Conservation (phyloP, 2,329 filamentous ascomycete species). For the Fusarium torulosum region DNA sequence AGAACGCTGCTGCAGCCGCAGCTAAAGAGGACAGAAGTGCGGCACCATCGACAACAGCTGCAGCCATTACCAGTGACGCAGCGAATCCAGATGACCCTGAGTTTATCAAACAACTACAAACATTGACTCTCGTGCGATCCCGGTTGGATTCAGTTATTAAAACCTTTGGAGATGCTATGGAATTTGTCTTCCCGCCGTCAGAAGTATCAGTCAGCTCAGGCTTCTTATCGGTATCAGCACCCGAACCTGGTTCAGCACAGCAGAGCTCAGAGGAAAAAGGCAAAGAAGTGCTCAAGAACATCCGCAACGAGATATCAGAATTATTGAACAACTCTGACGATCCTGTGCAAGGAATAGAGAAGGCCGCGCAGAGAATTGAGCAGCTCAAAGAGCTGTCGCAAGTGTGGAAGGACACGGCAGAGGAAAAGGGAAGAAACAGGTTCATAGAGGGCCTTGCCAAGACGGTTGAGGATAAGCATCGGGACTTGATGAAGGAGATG, state of each 20-base stretch:
- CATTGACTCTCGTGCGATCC: slow-evolving; percentile 81
- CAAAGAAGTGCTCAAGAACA: slow-evolving; percentile 78
- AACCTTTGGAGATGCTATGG: slow-evolving; percentile 94
- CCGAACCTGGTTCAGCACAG: slow-evolving; percentile 73
- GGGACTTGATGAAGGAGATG: slow-evolving; percentile 65
- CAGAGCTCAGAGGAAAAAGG: slow-evolving; percentile 87
- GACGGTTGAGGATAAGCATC: slow-evolving; percentile 81
- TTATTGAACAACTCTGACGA: slow-evolving; percentile 71
- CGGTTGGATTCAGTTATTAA: slow-evolving; percentile 92
- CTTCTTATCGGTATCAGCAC: slow-evolving; percentile 90
- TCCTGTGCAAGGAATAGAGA: slow-evolving; percentile 75
- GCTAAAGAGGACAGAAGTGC: slow-evolving; percentile 36
- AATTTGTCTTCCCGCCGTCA: slow-evolving; percentile 91
- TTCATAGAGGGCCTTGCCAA: slow-evolving; percentile 86
- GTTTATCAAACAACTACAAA: slow-evolving; percentile 83
- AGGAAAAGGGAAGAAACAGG: slow-evolving; percentile 85
- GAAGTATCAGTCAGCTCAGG: slow-evolving; percentile 86
- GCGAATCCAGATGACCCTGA: slow-evolving; percentile 64
- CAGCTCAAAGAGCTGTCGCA: slow-evolving; percentile 79
- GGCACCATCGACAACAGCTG: slow-evolving; percentile 43
- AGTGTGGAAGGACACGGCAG: slow-evolving; percentile 97
- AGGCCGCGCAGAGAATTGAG: slow-evolving; percentile 79
- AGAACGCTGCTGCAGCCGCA: slow-evolving; percentile 32
- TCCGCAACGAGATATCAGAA: slow-evolving; percentile 78
- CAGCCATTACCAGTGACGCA: slow-evolving; percentile 10